Evolutionary conservation across 495 filamentous ascomycete genomes (phyloP).

Genomic region (Cercophora samala): DNA sequence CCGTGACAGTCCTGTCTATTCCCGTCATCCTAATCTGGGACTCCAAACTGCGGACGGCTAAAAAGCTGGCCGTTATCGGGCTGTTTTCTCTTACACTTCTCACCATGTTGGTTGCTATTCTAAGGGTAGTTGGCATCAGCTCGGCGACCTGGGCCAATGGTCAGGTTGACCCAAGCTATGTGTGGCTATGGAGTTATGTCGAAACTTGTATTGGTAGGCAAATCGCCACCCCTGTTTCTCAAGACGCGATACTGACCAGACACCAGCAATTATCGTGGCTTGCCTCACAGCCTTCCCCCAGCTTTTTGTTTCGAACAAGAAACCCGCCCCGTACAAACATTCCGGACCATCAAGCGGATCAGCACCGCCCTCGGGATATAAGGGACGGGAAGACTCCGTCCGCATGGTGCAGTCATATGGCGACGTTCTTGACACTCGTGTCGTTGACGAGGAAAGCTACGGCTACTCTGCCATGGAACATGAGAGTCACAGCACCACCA

Average conservation of each 20-base stretch:
- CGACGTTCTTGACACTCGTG: neutral
- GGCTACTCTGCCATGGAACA: neutral
- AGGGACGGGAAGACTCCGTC: neutral
- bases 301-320: constrained; percentile 5
- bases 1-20: neutral
- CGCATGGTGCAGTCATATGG: constrained; percentile 2
- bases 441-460: neutral
- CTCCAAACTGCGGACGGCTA: neutral
- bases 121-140: constrained; percentile 4
- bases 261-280: neutral
- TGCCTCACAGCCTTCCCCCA: constrained; percentile 7
- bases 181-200: constrained; percentile 4
- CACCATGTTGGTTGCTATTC: constrained; percentile 1
- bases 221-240: neutral
- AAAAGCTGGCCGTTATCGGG: constrained; percentile 4
- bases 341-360: neutral
- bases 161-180: neutral
- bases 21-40: constrained; percentile 7
- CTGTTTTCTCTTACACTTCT: constrained; percentile 5
- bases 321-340: neutral
- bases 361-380: neutral
- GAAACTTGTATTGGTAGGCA: constrained; percentile 2
- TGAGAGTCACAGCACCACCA: neutral
- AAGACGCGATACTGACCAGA: neutral
- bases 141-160: neutral